Base-by-base conservation (phyloP, 2,329 filamentous ascomycete species). In the Furcasterigmium sp. region DNA sequence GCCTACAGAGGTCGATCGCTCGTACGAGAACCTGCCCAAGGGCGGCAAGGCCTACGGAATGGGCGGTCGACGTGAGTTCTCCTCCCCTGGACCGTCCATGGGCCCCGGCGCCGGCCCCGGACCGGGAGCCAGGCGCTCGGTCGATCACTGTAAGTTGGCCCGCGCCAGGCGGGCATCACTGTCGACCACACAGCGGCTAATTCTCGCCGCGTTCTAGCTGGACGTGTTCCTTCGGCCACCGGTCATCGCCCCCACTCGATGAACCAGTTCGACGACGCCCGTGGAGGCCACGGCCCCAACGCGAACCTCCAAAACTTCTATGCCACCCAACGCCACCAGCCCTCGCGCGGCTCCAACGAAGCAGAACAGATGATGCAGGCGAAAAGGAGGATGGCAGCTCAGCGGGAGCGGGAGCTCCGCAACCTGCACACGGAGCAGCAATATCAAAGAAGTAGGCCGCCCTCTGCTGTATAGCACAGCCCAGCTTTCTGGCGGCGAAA, bases 361-460 rank as follows among this genome's bases (percentile, higher is more conserved):
- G 88, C 90, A 67, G 93, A 97, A 73, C 91, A 96, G 73, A 89
- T 96, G 82, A 88, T 95, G 78, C 93, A 97, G 82, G 91, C 90
- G 60, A 97, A 97, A 80, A 89, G 93, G 75, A 87, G 91, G 76
- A 94, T 97, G 88, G 93, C 93, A 61, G 93, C 93, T 67, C 93
- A 97, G 74, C 88, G 93, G 70, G 93, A 98, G 78, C 87, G 91
- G 70, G 93, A 98, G 76, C 84, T 98, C 69, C 89, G 93, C 70
- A 98, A 97, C 73, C 95, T 97, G 73, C 93, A 98, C 74, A 94
- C 96, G 73, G 93, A 98, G 81, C 93, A 98, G 81, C 93, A 98
- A 82, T 97, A 95, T 74, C 95, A 97, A 78, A 85, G 91, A 88
- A 96, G 93, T 97, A 88, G 82, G 86, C 82, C 82, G 69, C 79